Conservation (phyloP, 495 filamentous ascomycete species). For the Astrothelium subdiscretum region DNA sequence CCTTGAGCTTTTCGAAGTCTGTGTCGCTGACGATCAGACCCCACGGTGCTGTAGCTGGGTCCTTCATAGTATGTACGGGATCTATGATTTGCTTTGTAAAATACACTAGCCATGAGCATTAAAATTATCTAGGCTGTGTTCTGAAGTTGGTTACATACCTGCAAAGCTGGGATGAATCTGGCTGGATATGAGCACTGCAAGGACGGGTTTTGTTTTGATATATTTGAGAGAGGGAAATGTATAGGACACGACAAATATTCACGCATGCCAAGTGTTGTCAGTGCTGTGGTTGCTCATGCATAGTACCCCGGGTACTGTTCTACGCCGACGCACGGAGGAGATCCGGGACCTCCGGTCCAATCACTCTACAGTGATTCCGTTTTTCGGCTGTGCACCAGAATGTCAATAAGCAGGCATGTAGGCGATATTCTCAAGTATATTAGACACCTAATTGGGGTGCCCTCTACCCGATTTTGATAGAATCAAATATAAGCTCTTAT, state of each 20-base stretch:
- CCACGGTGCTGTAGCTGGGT: background rate
- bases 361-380: too few relatives aligned
- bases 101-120: background rate
- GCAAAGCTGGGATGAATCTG: background rate
- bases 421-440: too few relatives aligned
- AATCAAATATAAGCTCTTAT: too few relatives aligned
- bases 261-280: background rate
- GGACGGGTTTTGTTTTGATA: background rate
- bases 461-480: too few relatives aligned
- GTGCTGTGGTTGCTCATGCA: background rate
- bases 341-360: too few relatives aligned
- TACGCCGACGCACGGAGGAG: too few relatives aligned
- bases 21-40: background rate
- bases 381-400: too few relatives aligned
- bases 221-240: background rate
- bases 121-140: background rate
- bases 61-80: background rate
- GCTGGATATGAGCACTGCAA: background rate
- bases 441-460: too few relatives aligned
- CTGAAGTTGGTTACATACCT: background rate
- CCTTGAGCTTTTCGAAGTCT: constrained; percentile 1
- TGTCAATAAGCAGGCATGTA: too few relatives aligned
- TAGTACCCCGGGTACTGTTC: too few relatives aligned
- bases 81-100: background rate
- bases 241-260: background rate